Evolutionary conservation across 768 basidiomycete species (phyloP).

Genomic region (Fomitopsis serialis): DNA sequence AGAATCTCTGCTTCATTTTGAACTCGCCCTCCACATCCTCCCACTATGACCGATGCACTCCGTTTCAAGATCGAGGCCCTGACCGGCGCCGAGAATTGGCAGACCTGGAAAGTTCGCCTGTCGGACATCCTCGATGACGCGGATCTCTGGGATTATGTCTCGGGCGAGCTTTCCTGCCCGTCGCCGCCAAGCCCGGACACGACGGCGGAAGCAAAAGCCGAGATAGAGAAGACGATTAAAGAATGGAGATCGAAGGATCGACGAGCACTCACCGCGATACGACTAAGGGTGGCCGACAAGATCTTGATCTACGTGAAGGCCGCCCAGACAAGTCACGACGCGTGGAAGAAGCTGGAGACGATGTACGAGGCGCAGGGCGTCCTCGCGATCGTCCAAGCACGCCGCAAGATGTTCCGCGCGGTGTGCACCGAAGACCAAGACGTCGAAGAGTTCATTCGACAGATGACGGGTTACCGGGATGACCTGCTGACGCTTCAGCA

Average conservation of each 20-base stretch:
- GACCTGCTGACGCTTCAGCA: conserved; percentile 19
- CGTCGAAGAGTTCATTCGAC: conserved; percentile 27
- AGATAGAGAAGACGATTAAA: conserved; percentile 7
- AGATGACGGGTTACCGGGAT: conserved; percentile 20
- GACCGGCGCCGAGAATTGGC: conserved; percentile 2
- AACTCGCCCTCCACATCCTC: too few relatives aligned
- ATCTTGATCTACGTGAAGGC: conserved; percentile 26
- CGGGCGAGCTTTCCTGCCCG: neutral
- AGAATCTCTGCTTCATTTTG: too few relatives aligned
- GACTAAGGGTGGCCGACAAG: conserved; percentile 22
- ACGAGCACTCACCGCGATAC: conserved; percentile 26
- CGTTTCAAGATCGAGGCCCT: conserved; percentile 5
- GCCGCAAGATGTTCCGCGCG: conserved; percentile 22
- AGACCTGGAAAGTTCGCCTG: conserved; percentile 3
- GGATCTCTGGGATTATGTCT: conserved; percentile 8
- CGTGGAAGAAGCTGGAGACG: conserved; percentile 25
- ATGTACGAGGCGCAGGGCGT: conserved; percentile 26
- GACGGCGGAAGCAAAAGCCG: neutral
- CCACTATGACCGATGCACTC: too few relatives aligned
- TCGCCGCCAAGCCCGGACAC: neutral
- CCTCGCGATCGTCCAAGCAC: conserved; percentile 21
- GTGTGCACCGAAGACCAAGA: conserved; percentile 24
- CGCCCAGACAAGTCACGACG: conserved; percentile 18
- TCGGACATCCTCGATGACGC: conserved; percentile 1
- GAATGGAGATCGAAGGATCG: conserved; percentile 26